phyloP scores from a whole-genome alignment of 371 early-diverging fungal genomes.

The Globomyces sp. region DNA sequence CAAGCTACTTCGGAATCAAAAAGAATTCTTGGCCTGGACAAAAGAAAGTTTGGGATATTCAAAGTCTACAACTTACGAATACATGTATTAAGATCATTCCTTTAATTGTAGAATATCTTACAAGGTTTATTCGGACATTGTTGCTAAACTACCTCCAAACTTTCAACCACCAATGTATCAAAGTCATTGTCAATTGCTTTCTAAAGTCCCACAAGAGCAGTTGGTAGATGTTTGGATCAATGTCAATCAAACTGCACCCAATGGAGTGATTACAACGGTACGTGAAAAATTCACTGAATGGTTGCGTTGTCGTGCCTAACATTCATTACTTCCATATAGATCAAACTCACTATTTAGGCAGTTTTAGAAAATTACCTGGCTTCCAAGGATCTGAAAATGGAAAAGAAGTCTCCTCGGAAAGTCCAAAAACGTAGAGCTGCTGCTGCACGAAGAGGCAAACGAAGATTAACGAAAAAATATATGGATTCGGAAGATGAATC shows the following conservation, averaged over 20 bases:
- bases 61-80: conserved; percentile 53
- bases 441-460: not conserved
- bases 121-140: conserved; percentile 46
- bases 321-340: too few species aligned
- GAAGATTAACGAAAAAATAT: conserved; percentile 1
- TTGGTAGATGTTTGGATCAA: conserved; percentile 48
- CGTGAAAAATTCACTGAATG: not conserved
- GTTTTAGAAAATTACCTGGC: conserved; percentile 43
- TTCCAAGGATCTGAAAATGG: conserved; percentile 27
- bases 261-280: conserved; percentile 45
- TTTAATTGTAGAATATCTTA: conserved; percentile 21
- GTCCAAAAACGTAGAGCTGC: not conserved
- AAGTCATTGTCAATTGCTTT: conserved; percentile 48
- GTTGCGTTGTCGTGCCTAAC: too few species aligned
- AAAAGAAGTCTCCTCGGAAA: not conserved
- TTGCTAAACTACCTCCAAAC: conserved; percentile 31
- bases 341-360: conserved; percentile 10
- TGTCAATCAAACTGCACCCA: conserved; percentile 40
- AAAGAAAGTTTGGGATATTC: conserved; percentile 46
- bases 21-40: conserved; percentile 52
- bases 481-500: conserved; percentile 3
- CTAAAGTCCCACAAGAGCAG: conserved; percentile 44
- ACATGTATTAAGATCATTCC: conserved; percentile 37
- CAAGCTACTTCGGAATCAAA: conserved; percentile 49
- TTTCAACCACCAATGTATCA: conserved; percentile 47